Evolutionary conservation across 306 rosid genomes (phyloP), one percentile per base, ranked within the genome.

Genomic region (Lathyrus sativus): DNA sequence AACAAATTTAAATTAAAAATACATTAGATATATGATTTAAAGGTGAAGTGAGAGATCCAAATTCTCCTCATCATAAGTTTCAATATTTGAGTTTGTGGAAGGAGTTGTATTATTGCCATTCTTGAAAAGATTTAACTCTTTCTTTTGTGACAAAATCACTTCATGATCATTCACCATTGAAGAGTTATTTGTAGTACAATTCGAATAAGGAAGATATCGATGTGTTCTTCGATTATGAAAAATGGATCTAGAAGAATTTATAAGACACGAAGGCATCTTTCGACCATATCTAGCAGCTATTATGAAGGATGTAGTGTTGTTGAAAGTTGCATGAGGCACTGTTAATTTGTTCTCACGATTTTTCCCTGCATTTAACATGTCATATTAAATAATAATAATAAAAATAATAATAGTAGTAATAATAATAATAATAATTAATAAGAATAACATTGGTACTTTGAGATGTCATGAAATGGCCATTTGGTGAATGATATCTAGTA

Each of bases 11-110:
- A n/a, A n/a, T n/a, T n/a, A n/a, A n/a, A n/a, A 44, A 4, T 12
- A 44, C 5, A 44, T 3, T 3, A 44, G 49, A 44, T 4, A 44
- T 44, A 13, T 44, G 15, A 44, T 67, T 74, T 75, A 85, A 14
- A 85, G 84, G 71, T 71, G 82, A 11, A 80, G 81, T 0, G 71
- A 78, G 38, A 79, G 79, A 76, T 83, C 86, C 38, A 76, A 18
- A 57, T 60, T 24, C 1, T 65, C 56, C 38, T n/a, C n/a, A n/a
- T 64, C 43, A 26, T 49, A 28, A 13, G 55, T 33, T 2, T 67
- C 56, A 10, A 10, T 60, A 17, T 55, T 59, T 11, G 54, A 51
- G 49, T 2, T 24, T 24, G 14, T 44, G n/a, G 65, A 54, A 64
- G 39, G 48, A 33, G 24, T n/a, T 51, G n/a, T n/a, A 12, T 64